A percentile compares a stretch with the other conserved stretches of the same genome.
phyloP scores from a whole-genome alignment of 2,329 filamentous ascomycete species.

The Gremmenia infestans region DNA sequence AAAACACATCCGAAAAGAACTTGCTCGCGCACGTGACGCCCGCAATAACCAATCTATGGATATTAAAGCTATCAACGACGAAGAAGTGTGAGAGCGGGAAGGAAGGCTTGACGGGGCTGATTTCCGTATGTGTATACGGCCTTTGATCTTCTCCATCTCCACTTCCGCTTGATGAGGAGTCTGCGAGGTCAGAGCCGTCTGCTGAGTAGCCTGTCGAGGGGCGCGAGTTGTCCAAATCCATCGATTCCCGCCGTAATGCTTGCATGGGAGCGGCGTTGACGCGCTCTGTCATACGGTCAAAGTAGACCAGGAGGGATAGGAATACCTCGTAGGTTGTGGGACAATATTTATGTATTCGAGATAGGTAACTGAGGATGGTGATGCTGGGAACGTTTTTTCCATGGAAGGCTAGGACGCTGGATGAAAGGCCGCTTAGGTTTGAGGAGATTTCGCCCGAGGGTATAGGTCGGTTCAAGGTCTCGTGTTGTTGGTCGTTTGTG shows the following conservation, averaged over 20 bases:
- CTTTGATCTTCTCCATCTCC: constrained; percentile 22
- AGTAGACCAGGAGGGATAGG: constrained; percentile 89
- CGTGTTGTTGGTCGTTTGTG: constrained; percentile 91
- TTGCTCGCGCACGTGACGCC: constrained; percentile 98
- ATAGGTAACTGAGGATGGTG: constrained; percentile 92
- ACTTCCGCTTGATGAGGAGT: constrained; percentile 25
- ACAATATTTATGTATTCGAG: constrained; percentile 96
- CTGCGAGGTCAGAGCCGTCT: constrained; percentile 29
- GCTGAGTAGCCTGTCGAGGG: constrained; percentile 26
- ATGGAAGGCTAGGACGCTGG: constrained; percentile 85
- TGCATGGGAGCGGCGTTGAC: constrained; percentile 79
- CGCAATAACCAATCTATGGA: constrained; percentile 92
- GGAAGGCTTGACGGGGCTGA: constrained; percentile 6
- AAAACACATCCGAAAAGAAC: constrained; percentile 98
- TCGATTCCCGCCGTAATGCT: constrained; percentile 46
- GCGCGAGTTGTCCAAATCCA: constrained; percentile 23
- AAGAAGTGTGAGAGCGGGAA: constrained; percentile 64
- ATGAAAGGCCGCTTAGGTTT: constrained; percentile 59
- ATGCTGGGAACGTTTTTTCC: constrained; percentile 98
- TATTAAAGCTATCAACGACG: constrained; percentile 98
- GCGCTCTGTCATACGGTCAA: constrained; percentile 96
- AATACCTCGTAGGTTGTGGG: constrained; percentile 98
- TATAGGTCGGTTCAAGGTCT: constrained; percentile 75
- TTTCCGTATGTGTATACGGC: constrained; percentile 27
- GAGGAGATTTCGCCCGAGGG: constrained; percentile 49